These are phyloP conservation scores for Ustilago loliicola DNA, from an alignment of 1,284 basidiomycete species.

Conservation along the genomic window DNA sequence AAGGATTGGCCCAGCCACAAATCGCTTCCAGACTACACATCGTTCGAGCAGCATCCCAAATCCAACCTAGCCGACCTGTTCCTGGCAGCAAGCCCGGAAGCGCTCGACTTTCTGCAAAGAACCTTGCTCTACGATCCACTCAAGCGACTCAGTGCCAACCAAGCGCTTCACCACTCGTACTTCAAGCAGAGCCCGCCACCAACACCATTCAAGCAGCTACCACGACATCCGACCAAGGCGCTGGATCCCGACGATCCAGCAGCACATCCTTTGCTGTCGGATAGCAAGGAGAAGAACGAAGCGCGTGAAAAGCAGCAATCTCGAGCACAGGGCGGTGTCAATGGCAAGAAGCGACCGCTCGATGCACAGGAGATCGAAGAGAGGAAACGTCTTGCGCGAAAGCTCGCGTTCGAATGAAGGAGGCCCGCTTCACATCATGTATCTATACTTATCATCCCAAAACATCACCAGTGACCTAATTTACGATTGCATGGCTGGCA, in stretches of 20 bases:
- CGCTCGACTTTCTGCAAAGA: constrained; percentile 84
- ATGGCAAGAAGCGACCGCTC: constrained; percentile 48
- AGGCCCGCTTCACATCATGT: constrained; percentile 3
- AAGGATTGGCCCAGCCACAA: constrained; percentile 94
- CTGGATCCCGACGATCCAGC: constrained; percentile 40
- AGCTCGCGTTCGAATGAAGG: constrained; percentile 52
- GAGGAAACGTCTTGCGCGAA: constrained; percentile 60
- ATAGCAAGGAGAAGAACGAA: constrained; percentile 57
- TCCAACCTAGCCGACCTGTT: constrained; percentile 86
- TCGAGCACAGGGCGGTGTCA: background rate
- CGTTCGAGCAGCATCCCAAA: constrained; percentile 76
- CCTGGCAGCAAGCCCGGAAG: constrained; percentile 88
- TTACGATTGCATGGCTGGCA: background rate
- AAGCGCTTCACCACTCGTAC: constrained; percentile 64
- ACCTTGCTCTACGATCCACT: constrained; percentile 89
- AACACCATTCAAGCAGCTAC: constrained; percentile 59
- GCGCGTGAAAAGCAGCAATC: constrained; percentile 37
- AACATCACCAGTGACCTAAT: background rate
- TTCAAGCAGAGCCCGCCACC: constrained; percentile 59
- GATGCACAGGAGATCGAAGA: constrained; percentile 57
- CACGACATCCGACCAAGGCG: constrained; percentile 58
- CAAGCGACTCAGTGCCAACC: constrained; percentile 80
- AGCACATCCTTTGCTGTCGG: constrained; percentile 47
- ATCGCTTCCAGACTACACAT: constrained; percentile 69
- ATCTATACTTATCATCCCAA: background rate